Evolutionary conservation across 2,329 filamentous ascomycete genomes (phyloP), one percentile per base, ranked within the genome.

Genomic region (Endoconidiophora laricicola): DNA sequence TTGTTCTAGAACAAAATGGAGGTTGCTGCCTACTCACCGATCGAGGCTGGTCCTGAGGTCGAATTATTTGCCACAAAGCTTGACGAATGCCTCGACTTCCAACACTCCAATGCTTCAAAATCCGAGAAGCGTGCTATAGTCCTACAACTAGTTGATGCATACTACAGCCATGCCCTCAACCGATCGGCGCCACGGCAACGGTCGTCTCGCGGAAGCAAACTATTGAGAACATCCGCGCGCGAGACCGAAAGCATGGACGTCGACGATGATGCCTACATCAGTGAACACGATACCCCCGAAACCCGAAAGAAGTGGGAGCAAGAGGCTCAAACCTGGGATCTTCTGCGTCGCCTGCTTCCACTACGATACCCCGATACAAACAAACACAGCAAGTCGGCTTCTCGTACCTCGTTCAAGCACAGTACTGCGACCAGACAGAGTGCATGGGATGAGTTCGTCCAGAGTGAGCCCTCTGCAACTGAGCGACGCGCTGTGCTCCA

Each of bases 301-400:
- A 58, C 63, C 44, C 59, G 57, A 45, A 60, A 55, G 73, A 59
- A 74, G 50, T 82, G 86, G 72, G 79, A 93, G 63, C 74, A 83
- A 55, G 91, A 98, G 64, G 78, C 80, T 39, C 86, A 93, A 58
- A 91, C 87, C 0, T 98, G 91, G 91, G 81, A 93, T 60, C 70
- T 96, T 24, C 68, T 96, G 52, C 74, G 79, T 45, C 75, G 84
- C 38, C 70, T 94, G 54, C 72, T 94, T 47, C 78, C 81, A 9
- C 64, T 86, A 55, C 75, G 84, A 58, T 81, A 86, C 60, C 67
- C 71, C 36, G 54, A 60, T 54, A 16, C 41, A 6, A 46, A 39
- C 38, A 46, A 46, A n/a, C n/a, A 49, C 50, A 44, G 22, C 37
- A 45, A 39, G 26, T 20, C 41, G 9, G 26, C 23, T 12, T 44